phyloP scores from a whole-genome alignment of 1,284 basidiomycete genomes.

The Ustilago lituana region DNA sequence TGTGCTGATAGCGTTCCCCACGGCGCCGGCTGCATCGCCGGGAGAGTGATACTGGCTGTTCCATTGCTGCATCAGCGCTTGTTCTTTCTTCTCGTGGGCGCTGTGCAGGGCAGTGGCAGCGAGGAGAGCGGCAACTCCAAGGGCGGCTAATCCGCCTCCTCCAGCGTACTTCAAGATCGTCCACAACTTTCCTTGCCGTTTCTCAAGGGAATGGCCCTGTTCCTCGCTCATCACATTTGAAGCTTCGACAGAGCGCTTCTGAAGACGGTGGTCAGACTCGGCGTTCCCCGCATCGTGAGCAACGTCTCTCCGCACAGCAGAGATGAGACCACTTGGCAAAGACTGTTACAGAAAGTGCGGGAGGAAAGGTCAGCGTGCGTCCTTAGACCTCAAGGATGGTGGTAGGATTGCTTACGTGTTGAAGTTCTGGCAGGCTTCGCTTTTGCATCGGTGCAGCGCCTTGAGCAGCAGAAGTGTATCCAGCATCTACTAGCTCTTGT shows the following conservation, averaged over 20 bases:
- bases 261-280: neutral
- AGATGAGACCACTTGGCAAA: neutral
- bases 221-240: neutral
- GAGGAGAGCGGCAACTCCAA: slow-evolving; percentile 9
- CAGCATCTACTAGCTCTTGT: slow-evolving; percentile 3
- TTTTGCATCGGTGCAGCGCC: slow-evolving; percentile 9
- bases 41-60: slow-evolving; percentile 24
- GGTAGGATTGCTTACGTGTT: too few relatives aligned
- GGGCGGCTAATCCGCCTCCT: neutral
- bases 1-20: slow-evolving; percentile 37
- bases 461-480: neutral
- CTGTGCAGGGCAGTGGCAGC: slow-evolving; percentile 22
- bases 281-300: neutral
- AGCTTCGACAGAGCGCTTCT: neutral
- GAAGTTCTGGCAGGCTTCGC: slow-evolving; percentile 1
- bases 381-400: too few relatives aligned
- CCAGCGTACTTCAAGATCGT: too few relatives aligned
- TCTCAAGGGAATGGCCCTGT: slow-evolving; percentile 1
- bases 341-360: neutral
- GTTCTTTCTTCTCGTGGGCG: slow-evolving; percentile 23
- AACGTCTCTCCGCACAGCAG: slow-evolving; percentile 6
- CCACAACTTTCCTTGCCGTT: slow-evolving; percentile 3
- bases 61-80: slow-evolving; percentile 1
- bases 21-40: slow-evolving; percentile 24
- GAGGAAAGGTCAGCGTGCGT: neutral